These are phyloP conservation scores for Neurospora cerealis DNA, from an alignment of 495 filamentous ascomycete species.

Conservation along the genomic window DNA sequence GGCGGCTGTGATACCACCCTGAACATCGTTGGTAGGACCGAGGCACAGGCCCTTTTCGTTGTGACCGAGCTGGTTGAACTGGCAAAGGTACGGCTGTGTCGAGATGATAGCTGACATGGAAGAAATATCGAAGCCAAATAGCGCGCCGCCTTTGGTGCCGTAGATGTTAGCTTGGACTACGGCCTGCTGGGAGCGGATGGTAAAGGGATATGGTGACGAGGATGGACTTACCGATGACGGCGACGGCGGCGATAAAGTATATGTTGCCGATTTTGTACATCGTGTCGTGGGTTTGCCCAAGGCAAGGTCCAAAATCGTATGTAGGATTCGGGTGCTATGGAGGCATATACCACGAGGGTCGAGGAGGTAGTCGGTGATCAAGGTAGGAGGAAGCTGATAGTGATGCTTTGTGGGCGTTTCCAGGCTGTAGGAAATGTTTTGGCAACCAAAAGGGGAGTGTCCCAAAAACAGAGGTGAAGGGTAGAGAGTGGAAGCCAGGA, in stretches of 20 bases:
- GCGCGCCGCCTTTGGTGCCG: slow-evolving; percentile 48
- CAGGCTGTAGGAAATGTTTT: neutral
- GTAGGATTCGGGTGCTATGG: neutral
- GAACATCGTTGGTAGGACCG: slow-evolving; percentile 37
- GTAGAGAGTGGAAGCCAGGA: neutral
- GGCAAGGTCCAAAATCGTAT: neutral
- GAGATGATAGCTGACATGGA: slow-evolving; percentile 73
- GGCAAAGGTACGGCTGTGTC: slow-evolving; percentile 51
- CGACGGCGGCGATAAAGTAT: slow-evolving; percentile 64
- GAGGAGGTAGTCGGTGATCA: neutral
- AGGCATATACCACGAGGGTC: neutral
- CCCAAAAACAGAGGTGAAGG: neutral
- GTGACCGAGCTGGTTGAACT: slow-evolving; percentile 46
- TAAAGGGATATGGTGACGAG: neutral
- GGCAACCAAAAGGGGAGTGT: neutral
- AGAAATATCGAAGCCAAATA: slow-evolving; percentile 77
- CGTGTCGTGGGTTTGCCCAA: slow-evolving; percentile 7
- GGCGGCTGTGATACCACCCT: slow-evolving; percentile 54
- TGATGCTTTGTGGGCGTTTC: neutral
- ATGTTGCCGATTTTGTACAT: slow-evolving; percentile 54
- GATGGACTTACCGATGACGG: slow-evolving; percentile 45
- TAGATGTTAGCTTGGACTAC: slow-evolving; percentile 14
- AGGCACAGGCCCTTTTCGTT: slow-evolving; percentile 30
- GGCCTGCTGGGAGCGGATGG: neutral
- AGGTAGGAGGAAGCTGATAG: neutral